Conservation (phyloP, 345 rosid species). For the Brassica cretica region DNA sequence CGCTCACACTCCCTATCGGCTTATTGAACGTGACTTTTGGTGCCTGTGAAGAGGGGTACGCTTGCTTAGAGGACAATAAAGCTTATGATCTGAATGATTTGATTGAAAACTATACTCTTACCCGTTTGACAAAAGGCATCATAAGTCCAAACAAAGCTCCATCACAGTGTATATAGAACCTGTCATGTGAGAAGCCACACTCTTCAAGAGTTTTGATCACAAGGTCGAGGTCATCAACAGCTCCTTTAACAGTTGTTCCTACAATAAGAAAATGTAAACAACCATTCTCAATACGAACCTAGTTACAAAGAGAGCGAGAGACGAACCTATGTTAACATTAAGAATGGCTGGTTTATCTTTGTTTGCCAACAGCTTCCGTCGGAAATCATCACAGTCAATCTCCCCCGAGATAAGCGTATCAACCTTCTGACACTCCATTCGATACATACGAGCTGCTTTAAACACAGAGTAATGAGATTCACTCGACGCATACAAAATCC, state of each 20-base stretch:
- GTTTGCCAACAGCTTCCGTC: conserved; percentile 62
- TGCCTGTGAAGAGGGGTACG: conserved; percentile 39
- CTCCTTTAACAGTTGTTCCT: conserved; percentile 98
- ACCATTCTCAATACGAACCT: background rate
- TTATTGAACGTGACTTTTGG: conserved; percentile 91
- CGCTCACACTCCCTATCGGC: conserved; percentile 86
- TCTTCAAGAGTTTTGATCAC: conserved; percentile 90
- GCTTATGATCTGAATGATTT: background rate
- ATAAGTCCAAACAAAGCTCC: conserved; percentile 98
- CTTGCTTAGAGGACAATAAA: background rate
- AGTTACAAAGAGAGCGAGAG: conserved; percentile 1
- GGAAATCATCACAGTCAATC: conserved; percentile 80
- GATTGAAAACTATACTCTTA: conserved; percentile 39
- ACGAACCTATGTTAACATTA: conserved; percentile 85
- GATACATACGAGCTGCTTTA: conserved; percentile 92
- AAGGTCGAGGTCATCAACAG: conserved; percentile 94
- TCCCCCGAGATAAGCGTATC: conserved; percentile 77
- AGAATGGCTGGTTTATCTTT: conserved; percentile 92
- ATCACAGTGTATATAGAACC: conserved; percentile 94
- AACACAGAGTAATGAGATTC: conserved; percentile 43
- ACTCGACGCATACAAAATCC: conserved; percentile 78
- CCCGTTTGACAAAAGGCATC: conserved; percentile 96
- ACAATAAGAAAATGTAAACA: background rate
- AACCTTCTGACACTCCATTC: conserved; percentile 86
- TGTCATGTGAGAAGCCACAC: conserved; percentile 68